Conservation (phyloP, 345 rosid genomes). For the Syzygium aqueum region DNA sequence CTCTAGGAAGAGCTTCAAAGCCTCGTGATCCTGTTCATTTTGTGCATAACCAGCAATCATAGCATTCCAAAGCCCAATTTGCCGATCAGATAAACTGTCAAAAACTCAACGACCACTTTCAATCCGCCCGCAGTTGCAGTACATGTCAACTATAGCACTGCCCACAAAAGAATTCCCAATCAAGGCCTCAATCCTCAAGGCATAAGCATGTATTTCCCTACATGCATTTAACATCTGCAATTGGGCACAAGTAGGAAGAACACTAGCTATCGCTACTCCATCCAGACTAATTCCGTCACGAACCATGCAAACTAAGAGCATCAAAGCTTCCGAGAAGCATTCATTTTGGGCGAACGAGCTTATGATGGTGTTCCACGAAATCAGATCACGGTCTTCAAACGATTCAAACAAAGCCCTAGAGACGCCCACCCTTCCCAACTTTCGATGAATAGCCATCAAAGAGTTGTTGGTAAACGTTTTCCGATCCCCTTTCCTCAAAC, state of each 20-base stretch:
- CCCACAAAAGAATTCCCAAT: conserved; percentile 74
- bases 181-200: conserved; percentile 50
- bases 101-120: conserved; percentile 57
- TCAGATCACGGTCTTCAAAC: conserved; percentile 61
- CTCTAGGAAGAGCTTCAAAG: conserved; percentile 53
- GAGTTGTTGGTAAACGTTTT: conserved; percentile 60
- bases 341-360: conserved; percentile 69
- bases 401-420: conserved; percentile 32
- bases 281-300: conserved; percentile 53
- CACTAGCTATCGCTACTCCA: conserved; percentile 71
- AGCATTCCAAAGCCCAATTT: conserved; percentile 76
- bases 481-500: conserved; percentile 41
- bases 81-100: conserved; percentile 32
- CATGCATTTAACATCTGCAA: conserved; percentile 53
- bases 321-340: conserved; percentile 46
- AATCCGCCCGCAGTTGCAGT: conserved; percentile 65
- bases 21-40: conserved; percentile 56
- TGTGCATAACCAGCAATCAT: conserved; percentile 88
- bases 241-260: conserved; percentile 80
- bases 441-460: conserved; percentile 79
- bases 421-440: conserved; percentile 39
- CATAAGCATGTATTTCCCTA: conserved; percentile 77
- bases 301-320: conserved; percentile 44
- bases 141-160: conserved; percentile 93
- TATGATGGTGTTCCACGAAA: conserved; percentile 76